Conservation (phyloP, 306 rosid species). For the Medicago lupulina region DNA sequence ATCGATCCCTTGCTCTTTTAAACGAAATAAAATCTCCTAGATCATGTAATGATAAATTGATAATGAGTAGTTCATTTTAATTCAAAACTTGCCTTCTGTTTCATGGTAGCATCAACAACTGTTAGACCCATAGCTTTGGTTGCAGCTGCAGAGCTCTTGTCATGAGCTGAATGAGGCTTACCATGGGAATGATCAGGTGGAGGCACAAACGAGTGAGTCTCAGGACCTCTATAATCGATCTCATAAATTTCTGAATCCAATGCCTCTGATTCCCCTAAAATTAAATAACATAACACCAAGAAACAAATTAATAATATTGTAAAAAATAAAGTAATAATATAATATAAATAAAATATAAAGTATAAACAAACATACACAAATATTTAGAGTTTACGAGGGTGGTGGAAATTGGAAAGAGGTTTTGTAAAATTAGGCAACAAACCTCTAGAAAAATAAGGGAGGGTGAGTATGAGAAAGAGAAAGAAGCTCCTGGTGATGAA, state of each 20-base stretch:
- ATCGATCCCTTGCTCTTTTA: not conserved
- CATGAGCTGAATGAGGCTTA: conserved; percentile 39
- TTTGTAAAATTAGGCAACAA: not conserved
- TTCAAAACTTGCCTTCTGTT: conserved; percentile 49
- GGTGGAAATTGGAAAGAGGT: not conserved
- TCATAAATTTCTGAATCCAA: conserved; percentile 63
- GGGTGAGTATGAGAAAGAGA: conserved; percentile 54
- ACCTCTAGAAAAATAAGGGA: conserved; percentile 57
- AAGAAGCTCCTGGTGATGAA: conserved; percentile 40
- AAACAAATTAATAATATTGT: not conserved
- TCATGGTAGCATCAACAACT: conserved; percentile 15
- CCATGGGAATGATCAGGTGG: conserved; percentile 62
- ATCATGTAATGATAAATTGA: not conserved
- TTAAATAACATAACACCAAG: not conserved
- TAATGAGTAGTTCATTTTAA: not conserved
- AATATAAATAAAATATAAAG: too few relatives aligned
- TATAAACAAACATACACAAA: not conserved
- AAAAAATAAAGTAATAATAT: too few relatives aligned
- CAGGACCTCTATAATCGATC: conserved; percentile 87
- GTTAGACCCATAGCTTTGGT: conserved; percentile 34
- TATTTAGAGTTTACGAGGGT: not conserved
- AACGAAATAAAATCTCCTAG: not conserved
- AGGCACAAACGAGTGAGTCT: conserved; percentile 75
- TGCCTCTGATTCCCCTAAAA: conserved; percentile 51
- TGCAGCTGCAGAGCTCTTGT: conserved; percentile 13